A percentile compares a stretch with the other conserved stretches of the same genome.
Conservation (phyloP, 1,139 yeast genomes). For the Blastobotrys arbuscula region DNA sequence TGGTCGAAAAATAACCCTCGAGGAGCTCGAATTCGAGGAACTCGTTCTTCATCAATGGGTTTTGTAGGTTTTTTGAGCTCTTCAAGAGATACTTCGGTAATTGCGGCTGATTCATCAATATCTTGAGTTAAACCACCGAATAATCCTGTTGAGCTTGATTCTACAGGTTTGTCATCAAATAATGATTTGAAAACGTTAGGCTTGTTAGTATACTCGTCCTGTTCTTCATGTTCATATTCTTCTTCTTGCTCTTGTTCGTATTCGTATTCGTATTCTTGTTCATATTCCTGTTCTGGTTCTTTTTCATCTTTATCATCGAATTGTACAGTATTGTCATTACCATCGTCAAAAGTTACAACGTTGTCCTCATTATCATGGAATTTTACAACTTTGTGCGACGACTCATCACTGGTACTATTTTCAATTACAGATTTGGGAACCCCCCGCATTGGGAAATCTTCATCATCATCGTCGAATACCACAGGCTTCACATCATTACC, state of each 20-base stretch:
- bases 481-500: slow-evolving; percentile 55
- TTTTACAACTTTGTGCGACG: background rate
- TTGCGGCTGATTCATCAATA: slow-evolving; percentile 14
- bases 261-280: background rate
- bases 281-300: slow-evolving; percentile 24
- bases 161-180: slow-evolving; percentile 9
- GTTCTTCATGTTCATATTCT: background rate
- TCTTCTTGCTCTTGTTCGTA: background rate
- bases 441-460: slow-evolving; percentile 27
- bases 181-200: slow-evolving; percentile 1
- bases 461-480: slow-evolving; percentile 32
- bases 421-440: slow-evolving; percentile 18
- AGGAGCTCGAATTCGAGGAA: slow-evolving; percentile 2
- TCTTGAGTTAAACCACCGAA: slow-evolving; percentile 23
- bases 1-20: slow-evolving; percentile 78
- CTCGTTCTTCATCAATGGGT: background rate
- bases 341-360: slow-evolving; percentile 25
- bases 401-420: slow-evolving; percentile 22
- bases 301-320: slow-evolving; percentile 5
- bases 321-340: slow-evolving; percentile 29
- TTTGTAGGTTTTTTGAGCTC: background rate
- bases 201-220: background rate
- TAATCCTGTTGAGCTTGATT: slow-evolving; percentile 20
- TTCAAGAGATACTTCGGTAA: slow-evolving; percentile 1
- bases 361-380: slow-evolving; percentile 33